Conservation (phyloP, 2,329 filamentous ascomycete genomes). For the Beauveria varroae region DNA sequence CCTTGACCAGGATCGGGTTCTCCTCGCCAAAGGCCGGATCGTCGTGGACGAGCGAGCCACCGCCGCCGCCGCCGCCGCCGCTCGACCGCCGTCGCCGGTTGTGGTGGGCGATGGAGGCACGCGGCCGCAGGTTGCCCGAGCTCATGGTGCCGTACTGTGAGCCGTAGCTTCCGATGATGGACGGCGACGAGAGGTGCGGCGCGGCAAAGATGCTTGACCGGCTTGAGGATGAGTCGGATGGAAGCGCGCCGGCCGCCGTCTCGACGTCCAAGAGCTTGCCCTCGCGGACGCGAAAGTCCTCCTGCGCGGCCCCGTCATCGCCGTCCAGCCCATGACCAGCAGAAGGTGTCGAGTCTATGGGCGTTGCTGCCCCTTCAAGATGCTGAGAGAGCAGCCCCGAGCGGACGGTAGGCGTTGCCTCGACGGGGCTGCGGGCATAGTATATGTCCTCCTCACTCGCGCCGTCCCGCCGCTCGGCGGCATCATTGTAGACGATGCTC, state of each 20-base stretch:
- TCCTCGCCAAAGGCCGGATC: slow-evolving; percentile 46
- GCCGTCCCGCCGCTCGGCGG: slow-evolving; percentile 28
- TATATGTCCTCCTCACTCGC: slow-evolving; percentile 25
- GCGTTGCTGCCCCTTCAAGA: slow-evolving; percentile 31
- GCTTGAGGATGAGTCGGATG: slow-evolving; percentile 16
- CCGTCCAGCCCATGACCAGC: slow-evolving; percentile 16
- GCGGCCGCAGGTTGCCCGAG: slow-evolving; percentile 23
- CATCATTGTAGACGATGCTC: slow-evolving; percentile 61
- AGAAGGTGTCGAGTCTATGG: slow-evolving; percentile 9
- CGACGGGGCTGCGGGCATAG: slow-evolving; percentile 34
- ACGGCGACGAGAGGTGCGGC: slow-evolving; percentile 57
- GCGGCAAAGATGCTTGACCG: slow-evolving; percentile 45
- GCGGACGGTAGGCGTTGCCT: slow-evolving; percentile 25
- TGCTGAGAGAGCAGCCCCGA: slow-evolving; percentile 46
- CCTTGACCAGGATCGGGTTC: slow-evolving; percentile 77
- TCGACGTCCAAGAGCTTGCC: slow-evolving; percentile 40
- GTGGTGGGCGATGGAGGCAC: slow-evolving; percentile 39
- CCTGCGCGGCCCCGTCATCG: slow-evolving; percentile 7
- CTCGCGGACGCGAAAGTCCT: slow-evolving; percentile 38
- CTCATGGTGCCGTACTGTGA: slow-evolving; percentile 49
- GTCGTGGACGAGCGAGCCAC: slow-evolving; percentile 22
- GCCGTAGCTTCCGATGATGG: slow-evolving; percentile 65
- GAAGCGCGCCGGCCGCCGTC: slow-evolving; percentile 22
- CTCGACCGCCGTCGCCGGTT: slow-evolving; percentile 22
- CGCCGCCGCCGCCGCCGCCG: slow-evolving; percentile 23